Evolutionary conservation across 1,284 basidiomycete species (phyloP).

Genomic region (Mycena citricolor): DNA sequence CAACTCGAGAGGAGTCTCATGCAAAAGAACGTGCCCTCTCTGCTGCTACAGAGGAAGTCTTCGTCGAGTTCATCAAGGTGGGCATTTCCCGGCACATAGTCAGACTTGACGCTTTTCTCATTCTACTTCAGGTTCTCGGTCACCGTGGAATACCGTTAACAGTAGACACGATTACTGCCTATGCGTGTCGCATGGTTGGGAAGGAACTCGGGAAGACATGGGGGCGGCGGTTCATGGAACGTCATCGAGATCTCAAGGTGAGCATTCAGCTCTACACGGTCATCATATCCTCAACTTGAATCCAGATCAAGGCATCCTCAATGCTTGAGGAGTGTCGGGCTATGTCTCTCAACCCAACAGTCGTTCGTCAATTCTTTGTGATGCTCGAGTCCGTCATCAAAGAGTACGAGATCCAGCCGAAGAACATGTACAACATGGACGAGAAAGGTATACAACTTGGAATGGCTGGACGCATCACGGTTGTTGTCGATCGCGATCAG

Average conservation of each 20-base stretch:
- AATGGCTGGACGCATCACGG: neutral
- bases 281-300: neutral
- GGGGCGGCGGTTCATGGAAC: slow-evolving; percentile 6
- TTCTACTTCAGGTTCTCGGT: neutral
- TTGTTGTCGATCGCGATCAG: slow-evolving; percentile 6
- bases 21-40: neutral
- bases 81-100: too few species aligned
- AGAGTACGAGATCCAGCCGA: slow-evolving; percentile 22
- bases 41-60: neutral
- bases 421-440: slow-evolving; percentile 30
- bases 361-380: slow-evolving; percentile 20
- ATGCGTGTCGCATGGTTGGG: slow-evolving; percentile 10
- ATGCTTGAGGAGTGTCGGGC: slow-evolving; percentile 11
- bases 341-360: slow-evolving; percentile 6
- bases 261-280: too few species aligned
- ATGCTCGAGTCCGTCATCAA: slow-evolving; percentile 15
- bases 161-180: neutral
- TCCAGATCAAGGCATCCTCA: slow-evolving; percentile 7
- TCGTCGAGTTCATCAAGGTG: slow-evolving; percentile 9
- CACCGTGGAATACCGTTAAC: slow-evolving; percentile 4
- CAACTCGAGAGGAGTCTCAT: neutral
- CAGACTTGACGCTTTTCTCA: neutral
- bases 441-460: slow-evolving; percentile 22
- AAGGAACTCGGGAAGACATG: slow-evolving; percentile 7
- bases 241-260: slow-evolving; percentile 11